A percentile compares a stretch with the other conserved stretches of the same genome.
phyloP scores from a whole-genome alignment of 805 yeast species.

The Lipomyces anomalus region DNA sequence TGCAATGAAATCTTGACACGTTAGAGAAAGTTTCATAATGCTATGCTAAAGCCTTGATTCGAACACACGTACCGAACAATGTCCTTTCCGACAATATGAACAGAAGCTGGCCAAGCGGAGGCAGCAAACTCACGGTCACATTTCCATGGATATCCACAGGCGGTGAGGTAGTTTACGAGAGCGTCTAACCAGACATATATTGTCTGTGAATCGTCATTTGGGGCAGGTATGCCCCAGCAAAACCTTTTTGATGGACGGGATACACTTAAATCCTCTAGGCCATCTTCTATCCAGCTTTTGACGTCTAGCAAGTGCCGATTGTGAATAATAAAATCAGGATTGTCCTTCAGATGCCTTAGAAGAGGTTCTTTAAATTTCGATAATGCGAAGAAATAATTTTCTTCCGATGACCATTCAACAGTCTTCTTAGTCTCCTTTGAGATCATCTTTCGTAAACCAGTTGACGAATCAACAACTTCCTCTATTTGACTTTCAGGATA shows the following conservation, averaged over 20 bases:
- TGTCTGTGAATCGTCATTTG: constrained; percentile 67
- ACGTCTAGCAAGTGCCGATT: background rate
- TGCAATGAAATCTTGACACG: constrained; percentile 59
- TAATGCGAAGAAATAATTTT: constrained; percentile 78
- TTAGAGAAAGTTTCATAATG: background rate
- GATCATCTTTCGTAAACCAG: constrained; percentile 28
- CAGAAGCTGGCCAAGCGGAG: constrained; percentile 54
- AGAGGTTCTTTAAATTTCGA: constrained; percentile 54
- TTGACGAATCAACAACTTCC: constrained; percentile 30
- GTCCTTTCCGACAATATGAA: constrained; percentile 88
- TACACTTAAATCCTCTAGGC: constrained; percentile 67
- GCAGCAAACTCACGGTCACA: constrained; percentile 21
- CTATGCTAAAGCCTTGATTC: background rate
- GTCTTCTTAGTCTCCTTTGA: constrained; percentile 66
- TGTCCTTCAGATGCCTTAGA: constrained; percentile 41
- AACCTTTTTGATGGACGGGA: constrained; percentile 77
- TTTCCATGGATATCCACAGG: constrained; percentile 51
- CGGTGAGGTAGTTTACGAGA: constrained; percentile 72
- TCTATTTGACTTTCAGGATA: constrained; percentile 76
- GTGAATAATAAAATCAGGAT: constrained; percentile 40
- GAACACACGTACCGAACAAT: constrained; percentile 46
- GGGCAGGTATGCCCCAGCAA: constrained; percentile 88
- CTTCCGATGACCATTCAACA: constrained; percentile 71
- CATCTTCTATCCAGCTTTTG: constrained; percentile 34
- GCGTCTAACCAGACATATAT: constrained; percentile 98